Evolutionary conservation across 1,284 basidiomycete genomes (phyloP).

Genomic region (Bjerkandera adusta): DNA sequence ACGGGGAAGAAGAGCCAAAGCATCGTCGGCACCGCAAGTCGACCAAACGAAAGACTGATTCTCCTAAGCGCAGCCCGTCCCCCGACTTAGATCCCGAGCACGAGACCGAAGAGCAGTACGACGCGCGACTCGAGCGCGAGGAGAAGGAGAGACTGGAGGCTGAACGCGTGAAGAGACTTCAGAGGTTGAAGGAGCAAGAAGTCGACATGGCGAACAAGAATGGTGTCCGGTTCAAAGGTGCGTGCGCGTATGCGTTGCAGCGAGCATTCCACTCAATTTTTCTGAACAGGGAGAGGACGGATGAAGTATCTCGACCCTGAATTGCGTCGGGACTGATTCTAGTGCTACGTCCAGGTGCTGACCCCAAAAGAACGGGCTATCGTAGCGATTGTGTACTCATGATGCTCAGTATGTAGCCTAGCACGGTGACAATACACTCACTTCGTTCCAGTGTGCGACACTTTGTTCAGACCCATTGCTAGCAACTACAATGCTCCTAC

Average conservation of each 20-base stretch:
- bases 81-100: too few species aligned
- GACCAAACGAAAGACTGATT: constrained; percentile 22
- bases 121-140: constrained; percentile 67
- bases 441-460: too few species aligned
- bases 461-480: too few species aligned
- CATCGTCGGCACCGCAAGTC: constrained; percentile 29
- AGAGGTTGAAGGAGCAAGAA: constrained; percentile 41
- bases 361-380: too few species aligned
- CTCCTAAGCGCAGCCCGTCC: constrained; percentile 18
- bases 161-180: constrained; percentile 45
- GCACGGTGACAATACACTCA: too few species aligned
- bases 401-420: too few species aligned
- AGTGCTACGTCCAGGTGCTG: too few species aligned
- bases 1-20: too few species aligned
- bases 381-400: too few species aligned
- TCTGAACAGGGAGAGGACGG: constrained; percentile 17
- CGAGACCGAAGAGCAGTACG: constrained; percentile 61
- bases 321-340: constrained; percentile 13
- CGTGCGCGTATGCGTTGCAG: not conserved
- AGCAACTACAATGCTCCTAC: too few species aligned
- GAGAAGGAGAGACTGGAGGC: constrained; percentile 59
- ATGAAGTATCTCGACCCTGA: constrained; percentile 22
- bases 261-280: not conserved
- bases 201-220: constrained; percentile 35
- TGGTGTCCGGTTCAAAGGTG: constrained; percentile 65